Conservation (phyloP, 192 early-diverging fungal genomes). For the Dissophora globulifera region DNA sequence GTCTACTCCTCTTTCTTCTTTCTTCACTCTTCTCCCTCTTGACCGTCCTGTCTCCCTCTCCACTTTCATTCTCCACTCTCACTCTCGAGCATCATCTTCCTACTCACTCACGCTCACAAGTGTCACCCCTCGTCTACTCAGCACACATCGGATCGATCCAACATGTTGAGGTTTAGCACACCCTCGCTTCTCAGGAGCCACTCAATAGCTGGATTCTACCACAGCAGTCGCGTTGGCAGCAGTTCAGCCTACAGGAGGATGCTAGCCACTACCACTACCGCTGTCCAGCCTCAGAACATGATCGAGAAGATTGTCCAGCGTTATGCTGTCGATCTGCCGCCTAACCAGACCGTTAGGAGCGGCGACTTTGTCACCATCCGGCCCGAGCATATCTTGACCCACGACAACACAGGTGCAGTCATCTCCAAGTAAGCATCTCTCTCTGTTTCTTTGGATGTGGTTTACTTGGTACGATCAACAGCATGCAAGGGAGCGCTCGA, state of each 20-base stretch:
- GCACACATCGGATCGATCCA: no score
- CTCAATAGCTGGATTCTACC: background rate
- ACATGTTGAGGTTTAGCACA: conserved; percentile 21
- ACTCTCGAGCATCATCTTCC: no score
- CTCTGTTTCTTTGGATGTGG: no score
- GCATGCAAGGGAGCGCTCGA: no score
- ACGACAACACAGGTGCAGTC: conserved; percentile 97
- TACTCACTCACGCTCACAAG: no score
- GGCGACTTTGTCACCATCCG: conserved; percentile 96
- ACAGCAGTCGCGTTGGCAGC: background rate
- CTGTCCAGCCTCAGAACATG: conserved; percentile 75
- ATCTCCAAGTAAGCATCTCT: conserved; percentile 77
- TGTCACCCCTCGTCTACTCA: no score
- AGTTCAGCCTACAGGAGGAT: conserved; percentile 47
- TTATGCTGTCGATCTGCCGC: conserved; percentile 82
- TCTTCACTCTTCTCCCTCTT: conserved; percentile 6
- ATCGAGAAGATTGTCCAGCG: conserved; percentile 97
- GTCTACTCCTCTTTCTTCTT: background rate
- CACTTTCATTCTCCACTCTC: background rate
- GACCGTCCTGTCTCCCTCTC: background rate
- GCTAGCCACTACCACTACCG: conserved; percentile 73
- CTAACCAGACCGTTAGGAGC: conserved; percentile 74
- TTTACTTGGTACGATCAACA: no score
- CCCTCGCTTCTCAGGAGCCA: conserved; percentile 12
- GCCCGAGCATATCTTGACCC: conserved; percentile 94